A percentile compares a stretch with the other conserved stretches of the same genome.
Evolutionary conservation across 306 rosid species (phyloP).

Genomic region (Astragalus glycyphyllos): DNA sequence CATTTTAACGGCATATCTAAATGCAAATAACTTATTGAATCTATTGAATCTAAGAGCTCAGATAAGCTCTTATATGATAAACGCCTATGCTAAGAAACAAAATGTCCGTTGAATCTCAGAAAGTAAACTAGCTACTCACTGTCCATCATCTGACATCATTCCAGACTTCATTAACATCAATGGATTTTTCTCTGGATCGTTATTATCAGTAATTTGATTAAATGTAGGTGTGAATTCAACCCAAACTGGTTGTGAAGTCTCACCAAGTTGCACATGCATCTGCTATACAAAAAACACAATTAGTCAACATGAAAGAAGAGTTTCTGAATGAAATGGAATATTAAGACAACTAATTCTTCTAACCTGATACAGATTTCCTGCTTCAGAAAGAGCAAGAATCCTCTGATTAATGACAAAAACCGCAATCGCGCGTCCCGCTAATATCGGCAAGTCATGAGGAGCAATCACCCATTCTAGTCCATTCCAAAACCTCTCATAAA

Average conservation of each 20-base stretch:
- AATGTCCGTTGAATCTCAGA: conserved; percentile 17
- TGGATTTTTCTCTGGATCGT: conserved; percentile 52
- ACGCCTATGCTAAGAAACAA: no score
- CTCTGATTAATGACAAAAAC: conserved; percentile 72
- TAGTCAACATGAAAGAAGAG: conserved; percentile 8
- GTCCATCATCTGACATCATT: conserved; percentile 64
- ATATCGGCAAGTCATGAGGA: conserved; percentile 82
- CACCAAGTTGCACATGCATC: conserved; percentile 79
- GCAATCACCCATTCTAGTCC: conserved; percentile 92
- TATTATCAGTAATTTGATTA: conserved; percentile 50
- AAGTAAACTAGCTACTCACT: conserved; percentile 57
- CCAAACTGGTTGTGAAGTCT: conserved; percentile 78
- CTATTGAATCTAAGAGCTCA: neutral
- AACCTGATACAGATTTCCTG: conserved; percentile 82
- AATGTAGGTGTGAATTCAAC: conserved; percentile 54
- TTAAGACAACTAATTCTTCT: conserved; percentile 27
- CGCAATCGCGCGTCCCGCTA: conserved; percentile 62
- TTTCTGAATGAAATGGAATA: conserved; percentile 28
- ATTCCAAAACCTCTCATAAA: conserved; percentile 97
- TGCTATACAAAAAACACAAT: conserved; percentile 43
- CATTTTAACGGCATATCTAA: neutral
- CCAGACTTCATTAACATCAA: conserved; percentile 61
- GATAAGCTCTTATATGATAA: neutral
- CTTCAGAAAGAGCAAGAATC: conserved; percentile 81
- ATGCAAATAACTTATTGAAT: conserved; percentile 5